A percentile compares a stretch with the other conserved stretches of the same genome.
phyloP scores from a whole-genome alignment of 2,329 filamentous ascomycete genomes.

The Sclerotinia trifoliorum region DNA sequence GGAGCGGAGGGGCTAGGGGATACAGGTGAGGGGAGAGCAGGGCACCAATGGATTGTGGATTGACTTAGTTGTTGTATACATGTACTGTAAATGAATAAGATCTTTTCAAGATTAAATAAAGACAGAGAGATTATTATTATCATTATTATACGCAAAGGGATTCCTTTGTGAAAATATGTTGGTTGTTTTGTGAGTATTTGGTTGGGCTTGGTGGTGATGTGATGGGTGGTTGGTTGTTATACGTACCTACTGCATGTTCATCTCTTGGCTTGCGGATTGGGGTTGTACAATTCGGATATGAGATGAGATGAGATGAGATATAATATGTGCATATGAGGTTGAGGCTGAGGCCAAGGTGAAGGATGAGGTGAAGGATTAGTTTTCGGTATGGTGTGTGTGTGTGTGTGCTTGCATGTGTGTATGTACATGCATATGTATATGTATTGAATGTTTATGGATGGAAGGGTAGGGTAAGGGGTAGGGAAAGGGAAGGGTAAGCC shows the following conservation, averaged over 20 bases:
- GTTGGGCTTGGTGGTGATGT: too few species aligned
- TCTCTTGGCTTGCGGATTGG: too few species aligned
- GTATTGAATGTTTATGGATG: too few species aligned
- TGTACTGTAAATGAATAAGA: conserved; percentile 7
- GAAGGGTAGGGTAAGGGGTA: too few species aligned
- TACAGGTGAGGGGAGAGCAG: background rate
- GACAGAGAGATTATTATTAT: too few species aligned
- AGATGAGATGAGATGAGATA: background rate
- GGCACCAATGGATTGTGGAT: background rate
- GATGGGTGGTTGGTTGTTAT: too few species aligned
- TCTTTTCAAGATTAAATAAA: background rate
- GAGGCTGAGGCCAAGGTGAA: background rate
- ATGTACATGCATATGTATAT: too few species aligned
- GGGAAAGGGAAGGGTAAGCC: background rate
- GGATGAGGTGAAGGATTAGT: background rate
- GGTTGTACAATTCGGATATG: too few species aligned
- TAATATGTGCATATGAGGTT: background rate
- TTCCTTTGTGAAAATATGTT: background rate
- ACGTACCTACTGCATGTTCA: too few species aligned
- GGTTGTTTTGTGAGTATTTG: background rate
- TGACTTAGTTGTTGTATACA: background rate
- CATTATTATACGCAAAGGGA: too few species aligned
- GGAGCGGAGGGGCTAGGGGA: background rate
- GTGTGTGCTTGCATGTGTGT: background rate
- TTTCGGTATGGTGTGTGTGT: background rate